Conservation (phyloP, 2,329 filamentous ascomycete genomes). For the Exophiala phaeomuriformis region DNA sequence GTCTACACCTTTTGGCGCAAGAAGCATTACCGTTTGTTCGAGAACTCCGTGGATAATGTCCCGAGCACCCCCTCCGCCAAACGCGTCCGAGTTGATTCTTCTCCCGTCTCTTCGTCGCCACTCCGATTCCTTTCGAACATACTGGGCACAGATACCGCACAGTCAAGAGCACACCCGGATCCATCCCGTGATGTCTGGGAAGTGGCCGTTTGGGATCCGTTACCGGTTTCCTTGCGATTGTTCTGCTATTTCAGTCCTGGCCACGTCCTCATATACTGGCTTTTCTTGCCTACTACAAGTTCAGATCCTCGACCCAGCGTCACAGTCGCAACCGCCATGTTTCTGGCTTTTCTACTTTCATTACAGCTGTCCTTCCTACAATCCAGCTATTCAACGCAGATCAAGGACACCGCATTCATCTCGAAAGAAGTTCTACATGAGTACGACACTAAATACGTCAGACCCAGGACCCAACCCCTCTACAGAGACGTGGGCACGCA, state of each 20-base stretch:
- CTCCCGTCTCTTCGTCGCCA: conserved; percentile 69
- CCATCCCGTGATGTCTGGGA: conserved; percentile 88
- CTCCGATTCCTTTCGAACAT: conserved; percentile 64
- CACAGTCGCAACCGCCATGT: conserved; percentile 74
- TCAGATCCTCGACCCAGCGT: conserved; percentile 76
- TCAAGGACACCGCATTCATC: conserved; percentile 74
- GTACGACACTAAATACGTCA: conserved; percentile 93
- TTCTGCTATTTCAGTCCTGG: conserved; percentile 90
- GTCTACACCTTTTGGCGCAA: conserved; percentile 73
- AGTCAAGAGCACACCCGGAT: conserved; percentile 76
- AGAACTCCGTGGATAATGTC: conserved; percentile 67
- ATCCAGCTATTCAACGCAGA: conserved; percentile 70
- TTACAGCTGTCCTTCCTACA: conserved; percentile 68
- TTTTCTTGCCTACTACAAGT: conserved; percentile 71
- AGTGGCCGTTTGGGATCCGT: conserved; percentile 84
- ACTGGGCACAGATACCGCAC: conserved; percentile 62
- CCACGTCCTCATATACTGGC: conserved; percentile 82
- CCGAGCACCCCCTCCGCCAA: conserved; percentile 78
- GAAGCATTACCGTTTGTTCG: conserved; percentile 85
- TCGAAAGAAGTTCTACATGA: conserved; percentile 90
- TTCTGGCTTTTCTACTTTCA: conserved; percentile 68
- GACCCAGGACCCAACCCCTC: conserved; percentile 74
- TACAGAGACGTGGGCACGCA: conserved; percentile 76
- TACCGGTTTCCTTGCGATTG: conserved; percentile 70
- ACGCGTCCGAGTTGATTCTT: conserved; percentile 80